Evolutionary conservation across 2,329 filamentous ascomycete genomes (phyloP), one percentile per base, ranked within the genome.

Genomic region (Tothia fuscella): DNA sequence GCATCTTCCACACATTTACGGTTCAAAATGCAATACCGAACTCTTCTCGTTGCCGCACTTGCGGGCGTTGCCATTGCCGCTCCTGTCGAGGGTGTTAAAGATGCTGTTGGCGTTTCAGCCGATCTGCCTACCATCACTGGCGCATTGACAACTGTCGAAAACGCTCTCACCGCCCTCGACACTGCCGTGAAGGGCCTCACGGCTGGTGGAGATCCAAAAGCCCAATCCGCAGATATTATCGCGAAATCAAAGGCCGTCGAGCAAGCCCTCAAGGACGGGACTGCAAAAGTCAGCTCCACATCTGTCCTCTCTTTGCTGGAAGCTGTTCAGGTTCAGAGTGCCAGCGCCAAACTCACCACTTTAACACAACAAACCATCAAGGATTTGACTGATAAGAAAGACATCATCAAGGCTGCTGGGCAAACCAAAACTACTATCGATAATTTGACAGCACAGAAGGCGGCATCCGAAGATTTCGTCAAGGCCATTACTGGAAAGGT

Each of bases 21-120:
- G 35, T 10, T 10, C 31, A 42, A 13, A 24, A 42, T 42, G 39
- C 39, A 42, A 14, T 35, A 34, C 39, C 22, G 25, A 21, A 32
- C 25, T 6, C 19, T 42, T 21, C n/a, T 42, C 31, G 31, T 25
- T 7, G 7, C 35, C 4, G 29, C 39, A 19, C 39, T 42, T 13
- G 14, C 22, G 17, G 39, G 39, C 39, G 20, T 21, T 21, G 39
- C 39, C 20, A n/a, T 33, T 9, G 39, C 39, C 19, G 20, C 29
- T 14, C 38, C 38, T 2, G 22, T 30, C 38, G 7, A 40, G 17
- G 38, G 10, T 28, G 29, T 40, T 19, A 26, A 22, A 10, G 38
- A 40, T n/a, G 10, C 35, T 5, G 35, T 37, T 13, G 35, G 21
- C 12, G 16, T 19, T 3, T 3, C 26, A n/a, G 16, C 12, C 12